Base-by-base conservation (phyloP, 2,329 filamentous ascomycete genomes). In the Phaeoacremonium minimum region DNA sequence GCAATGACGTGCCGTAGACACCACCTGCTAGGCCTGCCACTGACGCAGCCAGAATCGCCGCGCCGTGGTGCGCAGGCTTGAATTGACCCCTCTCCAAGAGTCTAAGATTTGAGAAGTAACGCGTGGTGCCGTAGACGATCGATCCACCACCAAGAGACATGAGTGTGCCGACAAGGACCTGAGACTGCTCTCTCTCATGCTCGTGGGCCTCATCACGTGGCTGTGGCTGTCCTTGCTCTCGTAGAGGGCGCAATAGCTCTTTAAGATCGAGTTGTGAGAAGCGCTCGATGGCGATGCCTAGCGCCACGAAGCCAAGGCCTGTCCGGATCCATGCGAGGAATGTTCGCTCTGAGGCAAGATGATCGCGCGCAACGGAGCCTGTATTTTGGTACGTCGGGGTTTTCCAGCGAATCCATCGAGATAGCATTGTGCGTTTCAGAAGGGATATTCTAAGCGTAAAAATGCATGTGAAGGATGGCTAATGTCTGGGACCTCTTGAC, bases 321-420 rank as follows among this genome's bases (percentile, higher is more conserved):
- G 67, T 72, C 9, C 70, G 61, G 9, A 67, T 64, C 71, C 69
- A 75, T 18, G 69, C 66, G 15, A 75, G 61, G 46, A 71, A 73
- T 3, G 67, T 76, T 9, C 71, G 64, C 48, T 76, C 73, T 30
- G 66, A 67, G 15, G 73, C 72, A 20, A 75, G 68, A 40, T 75
- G 67, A 46, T 76, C 72, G 29, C 69, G 64, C 8, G 70, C 69
- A 18, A 67, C 58, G 11, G 63, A 69, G 37, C 69, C 69, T 7
- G 64, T 69, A 52, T 73, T 73, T 38, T 63, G 55, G 48, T 52
- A 55, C 26, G 50, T 15, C 4, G 53, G 53, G n/a, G 51, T 46
- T 31, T 35, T 41, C 42, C 38, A 44, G 6, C 34, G 30, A n/a
- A n/a, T n/a, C 15, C 41, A 35, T 11, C 42, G 42, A 11, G 39